A percentile compares a stretch with the other conserved stretches of the same genome.
Conservation (phyloP, 179 eudicot genomes). For the Beta corolliflora region DNA sequence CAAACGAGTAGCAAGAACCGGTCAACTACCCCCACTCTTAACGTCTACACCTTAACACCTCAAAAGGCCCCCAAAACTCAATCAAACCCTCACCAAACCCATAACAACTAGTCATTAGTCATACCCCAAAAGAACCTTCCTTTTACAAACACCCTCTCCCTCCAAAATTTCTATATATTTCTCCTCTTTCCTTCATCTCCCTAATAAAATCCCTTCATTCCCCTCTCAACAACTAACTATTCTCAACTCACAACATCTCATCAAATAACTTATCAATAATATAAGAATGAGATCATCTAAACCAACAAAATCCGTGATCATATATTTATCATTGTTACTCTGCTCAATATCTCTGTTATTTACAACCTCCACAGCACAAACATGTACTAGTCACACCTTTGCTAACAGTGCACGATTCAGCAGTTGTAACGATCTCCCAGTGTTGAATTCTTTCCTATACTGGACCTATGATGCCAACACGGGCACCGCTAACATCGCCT, state of each 20-base stretch:
- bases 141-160: not conserved
- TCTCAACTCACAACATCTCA: too few species aligned
- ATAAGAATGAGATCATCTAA: not conserved
- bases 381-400: conserved; percentile 43
- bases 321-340: not conserved
- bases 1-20: conserved; percentile 22
- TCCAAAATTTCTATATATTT: not conserved
- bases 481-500: conserved; percentile 41
- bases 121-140: conserved; percentile 12
- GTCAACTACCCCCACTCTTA: conserved; percentile 37
- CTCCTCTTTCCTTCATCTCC: not conserved
- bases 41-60: too few species aligned
- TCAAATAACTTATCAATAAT: too few species aligned
- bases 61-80: not conserved
- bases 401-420: conserved; percentile 34
- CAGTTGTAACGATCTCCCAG: conserved; percentile 47
- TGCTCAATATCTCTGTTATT: conserved; percentile 8
- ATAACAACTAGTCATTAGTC: conserved; percentile 4
- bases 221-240: too few species aligned
- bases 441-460: conserved; percentile 44
- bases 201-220: not conserved
- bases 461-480: conserved; percentile 50
- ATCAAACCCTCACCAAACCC: conserved; percentile 31
- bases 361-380: conserved; percentile 28
- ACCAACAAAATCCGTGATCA: too few species aligned